A percentile compares a stretch with the other conserved stretches of the same genome.
phyloP scores from a whole-genome alignment of 164 flowering plant species.

The Hamamelis virginiana region DNA sequence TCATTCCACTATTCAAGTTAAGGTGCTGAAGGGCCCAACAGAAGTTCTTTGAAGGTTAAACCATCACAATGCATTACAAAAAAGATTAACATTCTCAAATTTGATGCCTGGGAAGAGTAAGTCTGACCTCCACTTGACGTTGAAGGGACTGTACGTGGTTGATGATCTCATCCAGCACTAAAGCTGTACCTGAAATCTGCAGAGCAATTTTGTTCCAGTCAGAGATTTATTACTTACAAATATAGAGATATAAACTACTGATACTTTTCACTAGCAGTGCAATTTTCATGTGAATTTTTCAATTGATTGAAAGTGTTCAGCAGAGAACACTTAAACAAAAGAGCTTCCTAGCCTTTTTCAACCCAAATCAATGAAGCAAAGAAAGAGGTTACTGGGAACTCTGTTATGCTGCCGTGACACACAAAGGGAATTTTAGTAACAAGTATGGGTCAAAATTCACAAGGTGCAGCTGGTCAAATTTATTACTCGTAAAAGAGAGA shows the following conservation, averaged over 20 bases:
- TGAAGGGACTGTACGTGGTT: slow-evolving; percentile 88
- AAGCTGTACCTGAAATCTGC: slow-evolving; percentile 91
- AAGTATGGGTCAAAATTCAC: no score
- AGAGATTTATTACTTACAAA: neutral
- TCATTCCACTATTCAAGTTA: neutral
- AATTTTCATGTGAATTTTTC: neutral
- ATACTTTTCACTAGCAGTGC: neutral
- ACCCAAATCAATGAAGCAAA: no score
- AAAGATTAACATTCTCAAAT: slow-evolving; percentile 3
- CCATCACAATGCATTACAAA: neutral
- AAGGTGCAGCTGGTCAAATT: no score
- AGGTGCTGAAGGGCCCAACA: neutral
- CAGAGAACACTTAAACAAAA: neutral
- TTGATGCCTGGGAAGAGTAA: slow-evolving; percentile 1
- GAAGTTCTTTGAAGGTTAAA: neutral
- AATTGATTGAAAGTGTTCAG: neutral
- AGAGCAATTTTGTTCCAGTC: slow-evolving; percentile 2
- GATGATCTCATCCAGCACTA: slow-evolving; percentile 90
- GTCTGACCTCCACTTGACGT: slow-evolving; percentile 87
- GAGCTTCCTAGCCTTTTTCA: no score
- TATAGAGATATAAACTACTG: neutral
- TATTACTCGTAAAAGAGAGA: no score
- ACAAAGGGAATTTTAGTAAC: no score
- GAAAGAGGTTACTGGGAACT: no score
- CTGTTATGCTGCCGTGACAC: no score